A percentile compares a stretch with the other conserved stretches of the same genome.
Evolutionary conservation across 257 asterid species (phyloP).

Genomic region (Solanum clarkiae): DNA sequence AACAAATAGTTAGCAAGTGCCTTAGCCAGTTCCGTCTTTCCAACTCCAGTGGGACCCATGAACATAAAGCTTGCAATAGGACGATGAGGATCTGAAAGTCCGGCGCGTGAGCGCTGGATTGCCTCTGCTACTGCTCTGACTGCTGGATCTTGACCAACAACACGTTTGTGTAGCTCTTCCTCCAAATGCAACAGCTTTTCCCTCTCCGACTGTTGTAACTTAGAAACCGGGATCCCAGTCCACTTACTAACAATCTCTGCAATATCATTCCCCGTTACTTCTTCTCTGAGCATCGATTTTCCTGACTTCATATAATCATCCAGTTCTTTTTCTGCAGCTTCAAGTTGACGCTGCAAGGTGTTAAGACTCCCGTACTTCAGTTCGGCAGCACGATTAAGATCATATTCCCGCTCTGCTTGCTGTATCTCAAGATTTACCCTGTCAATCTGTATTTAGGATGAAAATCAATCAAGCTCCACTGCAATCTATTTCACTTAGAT

Average conservation of each 20-base stretch:
- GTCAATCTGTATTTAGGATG: slow-evolving; percentile 48
- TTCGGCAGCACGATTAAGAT: slow-evolving; percentile 96
- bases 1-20: slow-evolving; percentile 82
- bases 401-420: slow-evolving; percentile 94
- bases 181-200: slow-evolving; percentile 77
- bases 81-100: slow-evolving; percentile 93
- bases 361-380: slow-evolving; percentile 79
- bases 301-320: slow-evolving; percentile 79
- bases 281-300: slow-evolving; percentile 90
- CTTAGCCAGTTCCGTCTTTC: slow-evolving; percentile 93
- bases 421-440: slow-evolving; percentile 93
- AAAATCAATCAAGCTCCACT: not conserved
- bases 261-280: slow-evolving; percentile 71
- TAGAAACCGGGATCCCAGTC: slow-evolving; percentile 93
- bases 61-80: slow-evolving; percentile 97
- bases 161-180: slow-evolving; percentile 72
- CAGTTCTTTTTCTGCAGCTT: slow-evolving; percentile 59
- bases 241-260: slow-evolving; percentile 96
- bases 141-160: slow-evolving; percentile 89
- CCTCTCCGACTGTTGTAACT: slow-evolving; percentile 76
- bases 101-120: slow-evolving; percentile 86
- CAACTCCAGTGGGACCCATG: slow-evolving; percentile 99
- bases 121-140: slow-evolving; percentile 94
- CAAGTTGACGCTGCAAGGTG: slow-evolving; percentile 87
- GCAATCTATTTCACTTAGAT: not conserved